Conservation (phyloP, 352 stramenopile genomes). For the Phytophthora syringae region DNA sequence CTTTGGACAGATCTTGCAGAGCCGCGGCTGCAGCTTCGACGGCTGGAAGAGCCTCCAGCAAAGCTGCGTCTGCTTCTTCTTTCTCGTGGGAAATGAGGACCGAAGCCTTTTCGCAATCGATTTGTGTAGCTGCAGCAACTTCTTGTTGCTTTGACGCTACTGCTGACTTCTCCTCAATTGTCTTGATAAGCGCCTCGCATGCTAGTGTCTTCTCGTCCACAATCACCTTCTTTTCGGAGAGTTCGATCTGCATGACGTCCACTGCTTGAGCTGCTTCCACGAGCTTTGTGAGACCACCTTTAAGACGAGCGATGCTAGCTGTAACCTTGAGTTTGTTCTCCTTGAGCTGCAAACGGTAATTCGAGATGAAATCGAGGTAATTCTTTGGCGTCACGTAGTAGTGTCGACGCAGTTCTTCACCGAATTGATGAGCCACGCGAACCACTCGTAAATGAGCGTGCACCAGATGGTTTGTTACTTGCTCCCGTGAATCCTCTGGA, state of each 20-base stretch:
- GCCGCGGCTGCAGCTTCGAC: slow-evolving; percentile 93
- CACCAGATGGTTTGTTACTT: slow-evolving; percentile 91
- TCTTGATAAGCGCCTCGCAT: slow-evolving; percentile 94
- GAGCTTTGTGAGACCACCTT: slow-evolving; percentile 94
- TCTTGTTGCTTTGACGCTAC: slow-evolving; percentile 93
- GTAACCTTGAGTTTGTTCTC: slow-evolving; percentile 92
- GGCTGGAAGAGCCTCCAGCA: slow-evolving; percentile 93
- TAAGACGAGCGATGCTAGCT: slow-evolving; percentile 89
- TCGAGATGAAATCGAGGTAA: slow-evolving; percentile 96
- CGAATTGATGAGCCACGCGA: slow-evolving; percentile 90
- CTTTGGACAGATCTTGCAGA: slow-evolving; percentile 94
- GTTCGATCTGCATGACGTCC: slow-evolving; percentile 94
- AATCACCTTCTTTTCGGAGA: slow-evolving; percentile 95
- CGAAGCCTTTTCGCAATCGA: slow-evolving; percentile 91
- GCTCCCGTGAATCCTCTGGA: slow-evolving; percentile 80
- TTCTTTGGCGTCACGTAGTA: slow-evolving; percentile 99
- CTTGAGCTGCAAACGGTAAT: slow-evolving; percentile 93
- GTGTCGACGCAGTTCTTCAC: slow-evolving; percentile 89
- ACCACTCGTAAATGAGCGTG: slow-evolving; percentile 93
- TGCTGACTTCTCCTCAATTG: slow-evolving; percentile 94
- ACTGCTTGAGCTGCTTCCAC: slow-evolving; percentile 93
- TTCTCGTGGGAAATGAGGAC: slow-evolving; percentile 93
- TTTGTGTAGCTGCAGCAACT: slow-evolving; percentile 90
- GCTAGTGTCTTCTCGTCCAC: slow-evolving; percentile 95
- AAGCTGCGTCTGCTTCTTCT: slow-evolving; percentile 91